A percentile compares a stretch with the other conserved stretches of the same genome.
These are phyloP conservation scores for Sonneratia alba DNA, from an alignment of 345 rosid genomes.

Conservation along the genomic window DNA sequence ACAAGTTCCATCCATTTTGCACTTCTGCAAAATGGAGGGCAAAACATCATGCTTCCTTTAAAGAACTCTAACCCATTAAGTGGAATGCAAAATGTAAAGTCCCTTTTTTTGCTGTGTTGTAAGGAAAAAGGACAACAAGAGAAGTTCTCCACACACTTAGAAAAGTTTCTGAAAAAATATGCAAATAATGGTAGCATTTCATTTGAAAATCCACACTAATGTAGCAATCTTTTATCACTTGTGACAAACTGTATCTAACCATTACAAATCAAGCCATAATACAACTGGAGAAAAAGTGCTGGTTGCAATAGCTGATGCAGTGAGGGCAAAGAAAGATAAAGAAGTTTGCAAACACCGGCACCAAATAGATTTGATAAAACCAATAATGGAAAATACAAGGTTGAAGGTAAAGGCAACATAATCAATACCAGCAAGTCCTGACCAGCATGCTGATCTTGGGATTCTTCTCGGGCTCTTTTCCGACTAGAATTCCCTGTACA, in stretches of 20 bases:
- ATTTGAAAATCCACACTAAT: not conserved
- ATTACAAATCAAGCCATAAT: not conserved
- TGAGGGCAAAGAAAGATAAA: not conserved
- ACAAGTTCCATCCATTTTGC: not conserved
- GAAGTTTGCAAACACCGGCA: no score
- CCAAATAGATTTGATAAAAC: no score
- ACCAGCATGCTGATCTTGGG: conserved; percentile 7
- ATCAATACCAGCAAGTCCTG: conserved; percentile 3
- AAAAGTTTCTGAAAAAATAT: not conserved
- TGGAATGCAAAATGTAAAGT: no score
- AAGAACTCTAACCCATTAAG: no score
- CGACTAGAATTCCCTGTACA: conserved; percentile 1
- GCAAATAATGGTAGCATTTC: not conserved
- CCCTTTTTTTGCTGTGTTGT: no score
- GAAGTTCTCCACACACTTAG: not conserved
- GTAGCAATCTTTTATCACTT: not conserved
- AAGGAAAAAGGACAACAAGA: not conserved
- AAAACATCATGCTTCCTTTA: no score
- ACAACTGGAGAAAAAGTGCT: not conserved
- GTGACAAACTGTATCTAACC: no score
- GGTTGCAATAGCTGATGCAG: not conserved
- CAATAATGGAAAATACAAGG: not conserved
- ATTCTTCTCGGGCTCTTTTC: conserved; percentile 42
- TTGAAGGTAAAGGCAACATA: not conserved
- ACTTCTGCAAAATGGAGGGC: not conserved